Conservation (phyloP, 768 basidiomycete species). For the Boletus fagicola region DNA sequence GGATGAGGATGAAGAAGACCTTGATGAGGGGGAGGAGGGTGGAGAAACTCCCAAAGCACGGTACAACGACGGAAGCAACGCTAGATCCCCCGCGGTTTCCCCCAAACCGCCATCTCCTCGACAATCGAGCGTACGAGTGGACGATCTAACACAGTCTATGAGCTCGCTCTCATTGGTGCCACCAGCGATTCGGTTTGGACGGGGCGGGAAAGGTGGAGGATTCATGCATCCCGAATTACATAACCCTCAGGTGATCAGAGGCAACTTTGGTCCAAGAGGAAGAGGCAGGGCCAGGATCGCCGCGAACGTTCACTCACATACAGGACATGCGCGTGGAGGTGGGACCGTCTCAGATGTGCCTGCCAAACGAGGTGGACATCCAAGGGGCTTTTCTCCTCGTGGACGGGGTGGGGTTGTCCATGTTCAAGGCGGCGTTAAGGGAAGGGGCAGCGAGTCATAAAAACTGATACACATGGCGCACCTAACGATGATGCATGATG, state of each 20-base stretch:
- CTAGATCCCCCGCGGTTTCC: slow-evolving; percentile 21
- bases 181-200: slow-evolving; percentile 66
- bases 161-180: slow-evolving; percentile 60
- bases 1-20: slow-evolving; percentile 18
- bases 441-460: slow-evolving; percentile 16
- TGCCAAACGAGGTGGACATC: slow-evolving; percentile 1
- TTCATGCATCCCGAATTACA: slow-evolving; percentile 40
- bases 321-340: slow-evolving; percentile 12
- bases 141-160: slow-evolving; percentile 49
- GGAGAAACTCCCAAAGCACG: slow-evolving; percentile 30
- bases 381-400: slow-evolving; percentile 14
- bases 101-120: slow-evolving; percentile 21
- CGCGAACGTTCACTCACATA: slow-evolving; percentile 15
- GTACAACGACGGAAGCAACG: slow-evolving; percentile 12
- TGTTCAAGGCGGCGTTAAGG: slow-evolving; percentile 5
- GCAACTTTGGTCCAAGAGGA: slow-evolving; percentile 31
- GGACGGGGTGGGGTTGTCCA: slow-evolving; percentile 16
- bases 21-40: slow-evolving; percentile 23
- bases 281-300: slow-evolving; percentile 33
- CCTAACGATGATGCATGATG: background rate
- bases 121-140: slow-evolving; percentile 33
- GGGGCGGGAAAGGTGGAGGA: slow-evolving; percentile 60
- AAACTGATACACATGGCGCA: background rate
- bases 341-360: slow-evolving; percentile 1
- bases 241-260: slow-evolving; percentile 31